Conservation (phyloP, 192 early-diverging fungal species). For the Geranomyces michiganensis region DNA sequence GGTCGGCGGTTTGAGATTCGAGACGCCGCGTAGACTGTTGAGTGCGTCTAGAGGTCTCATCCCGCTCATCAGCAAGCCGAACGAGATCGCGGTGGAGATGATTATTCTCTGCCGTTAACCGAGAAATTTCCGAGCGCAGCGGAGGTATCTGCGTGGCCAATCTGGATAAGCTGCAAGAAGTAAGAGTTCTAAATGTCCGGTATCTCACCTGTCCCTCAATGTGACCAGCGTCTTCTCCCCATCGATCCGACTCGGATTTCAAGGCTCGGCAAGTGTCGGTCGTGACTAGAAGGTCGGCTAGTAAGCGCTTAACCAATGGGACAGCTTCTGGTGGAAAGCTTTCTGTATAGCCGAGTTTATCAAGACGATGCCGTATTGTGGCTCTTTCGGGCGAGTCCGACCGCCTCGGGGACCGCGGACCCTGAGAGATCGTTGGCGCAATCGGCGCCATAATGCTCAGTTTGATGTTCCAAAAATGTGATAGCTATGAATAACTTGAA, state of each 20-base stretch:
- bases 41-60: constrained; percentile 31
- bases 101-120: constrained; percentile 55
- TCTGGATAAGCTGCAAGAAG: too few species aligned
- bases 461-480: too few species aligned
- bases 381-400: constrained; percentile 4
- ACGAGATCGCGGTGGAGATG: constrained; percentile 51
- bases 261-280: constrained; percentile 45
- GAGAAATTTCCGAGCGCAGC: constrained; percentile 43
- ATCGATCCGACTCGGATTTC: constrained; percentile 34
- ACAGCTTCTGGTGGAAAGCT: constrained; percentile 32
- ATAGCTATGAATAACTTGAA: too few species aligned
- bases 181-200: too few species aligned
- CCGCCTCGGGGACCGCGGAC: not conserved
- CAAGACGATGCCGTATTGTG: constrained; percentile 46
- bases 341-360: constrained; percentile 51
- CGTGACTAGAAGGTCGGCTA: constrained; percentile 51
- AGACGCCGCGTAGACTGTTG: constrained; percentile 28
- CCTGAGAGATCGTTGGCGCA: too few species aligned
- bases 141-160: constrained; percentile 36
- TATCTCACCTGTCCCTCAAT: constrained; percentile 33
- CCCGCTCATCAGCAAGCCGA: constrained; percentile 42
- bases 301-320: constrained; percentile 44
- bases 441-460: too few species aligned
- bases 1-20: constrained; percentile 42
- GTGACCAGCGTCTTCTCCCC: constrained; percentile 17